A percentile compares a stretch with the other conserved stretches of the same genome.
These are phyloP conservation scores for Fusarium tuaranense DNA, from an alignment of 2,329 filamentous ascomycete species.

Conservation along the genomic window DNA sequence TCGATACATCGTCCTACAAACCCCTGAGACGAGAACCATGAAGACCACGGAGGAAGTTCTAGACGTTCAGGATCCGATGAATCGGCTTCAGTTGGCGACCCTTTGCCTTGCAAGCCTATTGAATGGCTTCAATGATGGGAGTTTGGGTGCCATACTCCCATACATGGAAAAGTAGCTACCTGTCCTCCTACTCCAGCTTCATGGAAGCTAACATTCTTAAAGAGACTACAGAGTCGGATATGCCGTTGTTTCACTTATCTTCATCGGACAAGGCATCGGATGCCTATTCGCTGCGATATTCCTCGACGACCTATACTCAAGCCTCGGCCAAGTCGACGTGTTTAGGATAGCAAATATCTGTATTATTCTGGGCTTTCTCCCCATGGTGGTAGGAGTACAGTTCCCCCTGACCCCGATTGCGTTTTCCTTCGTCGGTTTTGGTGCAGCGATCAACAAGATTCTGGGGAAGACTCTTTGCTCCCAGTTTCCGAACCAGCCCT, in stretches of 20 bases:
- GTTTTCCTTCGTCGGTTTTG: background rate
- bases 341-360: background rate
- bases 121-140: background rate
- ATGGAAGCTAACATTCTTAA: background rate
- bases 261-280: background rate
- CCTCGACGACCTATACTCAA: background rate
- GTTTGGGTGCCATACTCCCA: background rate
- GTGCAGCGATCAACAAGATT: background rate
- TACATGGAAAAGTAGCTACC: background rate
- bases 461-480: background rate
- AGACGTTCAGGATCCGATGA: background rate
- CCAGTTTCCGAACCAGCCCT: background rate
- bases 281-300: background rate
- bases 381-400: background rate
- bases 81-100: background rate
- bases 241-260: background rate
- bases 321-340: background rate
- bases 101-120: background rate
- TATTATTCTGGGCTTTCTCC: background rate
- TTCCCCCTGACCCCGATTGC: background rate
- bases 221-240: background rate
- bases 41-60: background rate
- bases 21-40: background rate
- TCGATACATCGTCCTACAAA: background rate
- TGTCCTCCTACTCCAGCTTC: rapidly evolving